Evolutionary conservation across 345 rosid genomes (phyloP), one percentile per base, ranked within the genome.

Genomic region (Nephelium lappaceum): DNA sequence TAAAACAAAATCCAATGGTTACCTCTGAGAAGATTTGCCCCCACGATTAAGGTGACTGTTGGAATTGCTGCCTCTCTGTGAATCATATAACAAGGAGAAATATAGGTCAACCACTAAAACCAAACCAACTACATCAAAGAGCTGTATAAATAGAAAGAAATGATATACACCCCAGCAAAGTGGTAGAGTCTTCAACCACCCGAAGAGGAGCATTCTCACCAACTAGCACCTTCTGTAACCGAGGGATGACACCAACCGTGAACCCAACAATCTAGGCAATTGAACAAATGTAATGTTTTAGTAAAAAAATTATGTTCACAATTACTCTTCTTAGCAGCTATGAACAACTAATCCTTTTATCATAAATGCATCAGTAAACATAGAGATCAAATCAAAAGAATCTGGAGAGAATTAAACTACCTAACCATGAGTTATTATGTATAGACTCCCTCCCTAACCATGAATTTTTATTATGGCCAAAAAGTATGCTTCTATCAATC

Each of bases 21-120:
- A 80, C 86, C 88, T 78, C 58, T 81, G 0, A 87, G 82, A 77
- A 89, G 92, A 73, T 89, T 89, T 53, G 81, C 88, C 75, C 92
- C 92, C n/a, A 84, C 72, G 11, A 89, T 67, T 25, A 89, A 45
- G 45, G 86, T 79, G 49, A 85, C 73, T 0, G 80, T 75, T 19
- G 90, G 90, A 73, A 89, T 87, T 43, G 90, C 77, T 68, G 90
- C 86, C 19, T 76, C 86, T 69, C 90, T 84, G 81, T 36, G 64
- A n/a, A 77, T 53, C 38, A 67, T 36, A 67, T 8, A 39, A n/a
- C 23, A 16, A 25, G 67, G 12, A 61, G 5, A 21, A 24, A 21
- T 58, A 49, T 41, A 27, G 25, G 24, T 1, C 45, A 14, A 73
- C 62, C 77, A 41, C 23, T 23, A 61, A 4, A 7, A 23, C 21